These are phyloP conservation scores for Cyclotella sp. DNA, from an alignment of 108 stramenopile genomes.

Conservation along the genomic window DNA sequence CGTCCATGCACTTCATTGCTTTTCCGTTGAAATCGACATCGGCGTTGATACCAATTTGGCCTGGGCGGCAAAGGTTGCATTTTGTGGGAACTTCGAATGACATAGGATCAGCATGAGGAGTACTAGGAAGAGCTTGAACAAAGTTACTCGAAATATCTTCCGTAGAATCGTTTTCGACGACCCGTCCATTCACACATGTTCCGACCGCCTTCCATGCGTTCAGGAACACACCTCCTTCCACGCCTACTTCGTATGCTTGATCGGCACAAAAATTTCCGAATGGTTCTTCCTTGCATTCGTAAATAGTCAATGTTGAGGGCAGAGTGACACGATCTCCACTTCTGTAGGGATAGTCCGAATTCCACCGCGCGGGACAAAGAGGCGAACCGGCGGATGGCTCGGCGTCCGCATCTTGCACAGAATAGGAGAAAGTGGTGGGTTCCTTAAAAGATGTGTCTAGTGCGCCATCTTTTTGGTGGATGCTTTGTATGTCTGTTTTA, in stretches of 20 bases:
- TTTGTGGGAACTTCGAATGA: not conserved
- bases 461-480: conserved; percentile 5
- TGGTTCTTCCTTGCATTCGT: conserved; percentile 18
- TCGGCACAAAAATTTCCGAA: not conserved
- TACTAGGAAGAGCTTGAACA: not conserved
- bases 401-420: not conserved
- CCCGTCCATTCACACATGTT: conserved; percentile 15
- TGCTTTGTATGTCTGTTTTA: conserved; percentile 12
- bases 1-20: not conserved
- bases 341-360: not conserved
- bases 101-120: not conserved
- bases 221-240: conserved; percentile 8
- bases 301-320: conserved; percentile 14
- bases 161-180: not conserved
- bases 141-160: too few species aligned
- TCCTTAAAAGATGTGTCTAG: not conserved
- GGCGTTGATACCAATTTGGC: conserved; percentile 14
- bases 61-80: conserved; percentile 10
- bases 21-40: not conserved
- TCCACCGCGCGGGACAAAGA: conserved; percentile 14
- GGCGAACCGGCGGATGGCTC: not conserved
- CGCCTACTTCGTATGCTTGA: conserved; percentile 7
- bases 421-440: not conserved
- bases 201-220: conserved; percentile 23
- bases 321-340: conserved; percentile 12